These are phyloP conservation scores for Monosporascus sp. DNA, from an alignment of 2,329 filamentous ascomycete genomes.

Conservation along the genomic window DNA sequence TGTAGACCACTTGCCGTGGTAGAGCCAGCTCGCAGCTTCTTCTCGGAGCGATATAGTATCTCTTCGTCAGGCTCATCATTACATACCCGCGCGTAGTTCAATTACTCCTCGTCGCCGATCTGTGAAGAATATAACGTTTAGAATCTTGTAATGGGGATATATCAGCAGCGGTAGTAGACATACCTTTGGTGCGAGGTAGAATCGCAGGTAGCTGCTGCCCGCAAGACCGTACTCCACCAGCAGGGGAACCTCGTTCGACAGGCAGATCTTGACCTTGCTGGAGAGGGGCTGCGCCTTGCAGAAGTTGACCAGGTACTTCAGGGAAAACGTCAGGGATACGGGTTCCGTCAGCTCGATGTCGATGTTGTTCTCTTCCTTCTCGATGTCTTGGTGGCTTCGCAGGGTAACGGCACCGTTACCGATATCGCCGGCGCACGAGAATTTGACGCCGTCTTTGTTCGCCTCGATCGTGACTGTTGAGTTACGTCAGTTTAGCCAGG, in stretches of 20 bases:
- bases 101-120: constrained; percentile 65
- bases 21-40: constrained; percentile 3
- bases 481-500: constrained; percentile 7
- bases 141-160: constrained; percentile 10
- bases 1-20: constrained; percentile 1
- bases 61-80: constrained; percentile 15
- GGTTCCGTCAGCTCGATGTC: constrained; percentile 89
- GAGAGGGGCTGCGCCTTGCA: constrained; percentile 94
- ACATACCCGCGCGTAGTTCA: not conserved
- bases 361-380: constrained; percentile 82
- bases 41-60: constrained; percentile 10
- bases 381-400: constrained; percentile 79
- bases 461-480: constrained; percentile 84
- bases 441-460: constrained; percentile 95
- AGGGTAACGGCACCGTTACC: constrained; percentile 92
- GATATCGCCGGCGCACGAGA: constrained; percentile 89
- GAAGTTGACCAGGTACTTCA: constrained; percentile 99
- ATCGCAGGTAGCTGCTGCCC: constrained; percentile 84
- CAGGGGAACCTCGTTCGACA: constrained; percentile 94
- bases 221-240: constrained; percentile 84
- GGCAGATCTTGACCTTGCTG: constrained; percentile 77
- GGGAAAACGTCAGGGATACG: constrained; percentile 90
- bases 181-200: constrained; percentile 98
- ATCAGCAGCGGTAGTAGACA: constrained; percentile 18
- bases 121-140: constrained; percentile 36